phyloP scores from a whole-genome alignment of 2,329 filamentous ascomycete genomes.

The Cladobotryum protrusum region DNA sequence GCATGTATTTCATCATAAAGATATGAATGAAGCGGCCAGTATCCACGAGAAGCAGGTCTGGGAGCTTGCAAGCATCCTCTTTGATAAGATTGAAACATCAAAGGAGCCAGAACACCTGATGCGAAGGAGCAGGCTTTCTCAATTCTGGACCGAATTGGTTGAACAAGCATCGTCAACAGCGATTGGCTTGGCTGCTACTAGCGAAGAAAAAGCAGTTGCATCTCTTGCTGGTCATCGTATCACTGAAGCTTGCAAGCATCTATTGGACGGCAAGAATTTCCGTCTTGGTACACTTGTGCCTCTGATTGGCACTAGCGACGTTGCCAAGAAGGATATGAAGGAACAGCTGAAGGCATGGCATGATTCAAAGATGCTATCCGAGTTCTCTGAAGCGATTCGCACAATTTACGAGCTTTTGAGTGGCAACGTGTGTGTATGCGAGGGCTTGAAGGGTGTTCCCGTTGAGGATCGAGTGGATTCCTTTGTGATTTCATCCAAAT shows the following conservation, averaged over 20 bases:
- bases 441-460: slow-evolving; percentile 66
- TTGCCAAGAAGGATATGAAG: slow-evolving; percentile 66
- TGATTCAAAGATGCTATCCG: slow-evolving; percentile 73
- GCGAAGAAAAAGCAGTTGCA: slow-evolving; percentile 79
- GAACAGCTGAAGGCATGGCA: slow-evolving; percentile 82
- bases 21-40: slow-evolving; percentile 37
- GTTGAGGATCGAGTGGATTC: slow-evolving; percentile 74
- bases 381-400: slow-evolving; percentile 78
- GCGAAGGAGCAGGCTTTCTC: slow-evolving; percentile 60
- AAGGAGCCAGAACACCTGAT: slow-evolving; percentile 33
- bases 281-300: slow-evolving; percentile 80
- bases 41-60: slow-evolving; percentile 71
- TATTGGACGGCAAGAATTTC: slow-evolving; percentile 71
- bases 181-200: slow-evolving; percentile 52
- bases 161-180: slow-evolving; percentile 50
- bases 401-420: slow-evolving; percentile 84
- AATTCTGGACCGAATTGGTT: slow-evolving; percentile 61
- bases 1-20: slow-evolving; percentile 36
- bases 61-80: slow-evolving; percentile 81
- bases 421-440: slow-evolving; percentile 78
- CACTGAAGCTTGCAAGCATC: slow-evolving; percentile 72
- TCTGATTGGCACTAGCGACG: slow-evolving; percentile 68
- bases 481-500: slow-evolving; percentile 77
- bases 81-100: slow-evolving; percentile 56
- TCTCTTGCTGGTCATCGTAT: slow-evolving; percentile 73